These are phyloP conservation scores for Dalechampia spathulata DNA, from an alignment of 441 rosid genomes.

Conservation along the genomic window DNA sequence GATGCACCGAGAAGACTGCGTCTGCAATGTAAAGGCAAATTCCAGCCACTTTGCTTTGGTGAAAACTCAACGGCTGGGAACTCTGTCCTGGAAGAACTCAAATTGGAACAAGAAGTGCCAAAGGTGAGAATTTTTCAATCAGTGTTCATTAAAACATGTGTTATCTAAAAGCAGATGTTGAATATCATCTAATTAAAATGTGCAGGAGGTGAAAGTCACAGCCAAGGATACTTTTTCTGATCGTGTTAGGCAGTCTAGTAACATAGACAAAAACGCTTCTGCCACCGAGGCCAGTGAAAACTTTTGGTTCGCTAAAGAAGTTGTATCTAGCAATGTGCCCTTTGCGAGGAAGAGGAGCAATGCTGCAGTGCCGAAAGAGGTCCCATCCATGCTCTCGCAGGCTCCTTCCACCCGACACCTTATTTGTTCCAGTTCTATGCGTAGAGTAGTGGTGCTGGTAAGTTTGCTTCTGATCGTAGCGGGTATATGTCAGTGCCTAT, in stretches of 20 bases:
- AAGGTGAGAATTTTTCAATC: conserved; percentile 44
- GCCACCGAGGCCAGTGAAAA: conserved; percentile 1
- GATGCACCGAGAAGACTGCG: conserved; percentile 54
- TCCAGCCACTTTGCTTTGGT: conserved; percentile 11
- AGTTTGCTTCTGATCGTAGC: conserved; percentile 32
- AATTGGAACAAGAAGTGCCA: conserved; percentile 14
- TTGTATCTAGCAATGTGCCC: neutral
- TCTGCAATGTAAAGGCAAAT: conserved; percentile 38
- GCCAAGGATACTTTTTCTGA: conserved; percentile 11
- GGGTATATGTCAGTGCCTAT: conserved; percentile 18
- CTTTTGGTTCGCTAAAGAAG: conserved; percentile 12
- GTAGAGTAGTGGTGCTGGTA: conserved; percentile 29
- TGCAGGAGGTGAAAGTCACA: conserved; percentile 28
- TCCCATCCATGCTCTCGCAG: conserved; percentile 19
- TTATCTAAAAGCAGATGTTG: conserved; percentile 13
- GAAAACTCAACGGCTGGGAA: conserved; percentile 12
- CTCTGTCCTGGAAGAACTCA: conserved; percentile 16
- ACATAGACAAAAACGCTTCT: conserved; percentile 13
- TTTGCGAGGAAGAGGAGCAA: conserved; percentile 10
- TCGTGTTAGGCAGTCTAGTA: conserved; percentile 8
- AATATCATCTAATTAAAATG: conserved; percentile 13
- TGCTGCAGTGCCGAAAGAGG: conserved; percentile 15
- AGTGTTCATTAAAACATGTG: conserved; percentile 10
- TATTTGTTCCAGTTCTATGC: conserved; percentile 16
- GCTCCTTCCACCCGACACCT: conserved; percentile 8